These are phyloP conservation scores for Volvox reticuliferus DNA, from an alignment of 139 green algal genomes.

Conservation along the genomic window DNA sequence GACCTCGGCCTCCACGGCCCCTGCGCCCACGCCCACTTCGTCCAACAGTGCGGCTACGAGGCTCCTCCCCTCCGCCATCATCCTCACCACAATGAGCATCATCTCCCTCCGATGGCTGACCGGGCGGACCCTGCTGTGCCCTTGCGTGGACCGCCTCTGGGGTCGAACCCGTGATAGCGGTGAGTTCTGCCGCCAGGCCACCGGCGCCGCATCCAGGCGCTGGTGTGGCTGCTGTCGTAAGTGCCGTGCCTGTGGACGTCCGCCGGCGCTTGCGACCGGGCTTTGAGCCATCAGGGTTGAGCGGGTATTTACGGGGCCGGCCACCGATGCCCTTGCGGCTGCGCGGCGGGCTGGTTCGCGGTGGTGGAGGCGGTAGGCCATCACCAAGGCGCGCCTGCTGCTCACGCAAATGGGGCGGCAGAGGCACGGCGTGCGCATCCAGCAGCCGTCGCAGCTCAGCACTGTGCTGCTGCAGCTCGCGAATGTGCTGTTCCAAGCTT, in stretches of 20 bases:
- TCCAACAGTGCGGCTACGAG: neutral
- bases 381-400: neutral
- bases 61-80: neutral
- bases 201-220: neutral
- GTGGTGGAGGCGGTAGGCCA: slow-evolving; percentile 23
- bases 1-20: neutral
- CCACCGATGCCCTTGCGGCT: slow-evolving; percentile 43
- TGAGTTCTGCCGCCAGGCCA: neutral
- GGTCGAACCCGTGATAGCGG: neutral
- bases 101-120: neutral
- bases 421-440: neutral
- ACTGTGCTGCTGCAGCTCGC: slow-evolving; percentile 22
- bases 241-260: slow-evolving; percentile 17
- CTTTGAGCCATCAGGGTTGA: neutral
- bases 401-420: neutral
- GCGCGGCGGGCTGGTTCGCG: neutral
- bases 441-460: slow-evolving; percentile 1
- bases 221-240: slow-evolving; percentile 1
- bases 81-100: neutral
- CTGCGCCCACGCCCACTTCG: neutral
- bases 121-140: neutral
- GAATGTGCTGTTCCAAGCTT: slow-evolving; percentile 8
- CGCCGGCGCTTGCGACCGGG: neutral
- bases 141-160: neutral
- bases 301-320: slow-evolving; percentile 28